Conservation (phyloP, 768 basidiomycete genomes). For the Auriculariales sp. region DNA sequence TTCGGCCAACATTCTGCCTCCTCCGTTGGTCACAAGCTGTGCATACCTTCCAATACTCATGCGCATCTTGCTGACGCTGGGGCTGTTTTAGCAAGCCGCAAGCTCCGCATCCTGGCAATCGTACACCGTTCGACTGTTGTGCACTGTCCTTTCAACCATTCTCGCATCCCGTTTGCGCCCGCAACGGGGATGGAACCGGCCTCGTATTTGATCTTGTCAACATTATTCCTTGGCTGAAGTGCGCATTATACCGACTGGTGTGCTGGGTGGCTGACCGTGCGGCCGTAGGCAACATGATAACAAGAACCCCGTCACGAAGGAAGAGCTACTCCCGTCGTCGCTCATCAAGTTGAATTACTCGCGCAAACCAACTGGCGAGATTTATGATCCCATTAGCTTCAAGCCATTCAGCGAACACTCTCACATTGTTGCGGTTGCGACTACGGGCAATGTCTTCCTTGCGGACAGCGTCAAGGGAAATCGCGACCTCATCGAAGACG, state of each 20-base stretch:
- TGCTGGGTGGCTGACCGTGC: constrained; percentile 5
- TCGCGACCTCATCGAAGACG: constrained; percentile 74
- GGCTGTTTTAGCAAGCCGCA: constrained; percentile 40
- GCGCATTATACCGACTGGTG: constrained; percentile 14
- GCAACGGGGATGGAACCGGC: constrained; percentile 69
- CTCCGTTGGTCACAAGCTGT: constrained; percentile 60
- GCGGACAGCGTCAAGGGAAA: constrained; percentile 82
- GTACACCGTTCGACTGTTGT: constrained; percentile 83
- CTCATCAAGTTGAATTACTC: constrained; percentile 72
- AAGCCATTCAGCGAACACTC: constrained; percentile 96
- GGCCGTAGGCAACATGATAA: constrained; percentile 61
- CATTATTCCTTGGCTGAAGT: constrained; percentile 93
- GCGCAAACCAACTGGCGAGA: constrained; percentile 71
- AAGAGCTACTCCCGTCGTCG: constrained; percentile 51
- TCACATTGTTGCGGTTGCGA: constrained; percentile 80
- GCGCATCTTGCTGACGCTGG: constrained; percentile 9
- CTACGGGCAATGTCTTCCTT: constrained; percentile 86
- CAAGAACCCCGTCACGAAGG: constrained; percentile 62
- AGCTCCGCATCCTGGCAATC: constrained; percentile 45
- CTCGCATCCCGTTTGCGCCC: constrained; percentile 72
- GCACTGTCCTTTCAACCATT: constrained; percentile 86
- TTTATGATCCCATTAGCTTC: constrained; percentile 94
- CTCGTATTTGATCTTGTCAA: constrained; percentile 79
- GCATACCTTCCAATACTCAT: constrained; percentile 14
- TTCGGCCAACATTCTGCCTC: constrained; percentile 68